Evolutionary conservation across 306 rosid genomes (phyloP), one percentile per base, ranked within the genome.

Genomic region (Begonia masoniana): DNA sequence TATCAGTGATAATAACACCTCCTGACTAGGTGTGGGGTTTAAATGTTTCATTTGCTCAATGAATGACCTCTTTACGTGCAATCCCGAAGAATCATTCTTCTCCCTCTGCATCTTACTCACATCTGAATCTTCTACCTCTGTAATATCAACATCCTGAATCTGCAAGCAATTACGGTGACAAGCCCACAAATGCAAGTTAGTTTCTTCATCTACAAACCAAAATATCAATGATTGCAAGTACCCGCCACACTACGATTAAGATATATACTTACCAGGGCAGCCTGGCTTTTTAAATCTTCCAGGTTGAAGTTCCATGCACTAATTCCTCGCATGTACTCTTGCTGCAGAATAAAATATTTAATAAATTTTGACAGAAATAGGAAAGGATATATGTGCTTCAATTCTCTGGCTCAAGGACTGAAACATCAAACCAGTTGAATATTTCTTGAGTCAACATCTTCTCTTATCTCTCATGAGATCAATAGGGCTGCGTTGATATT

Each of bases 281-380:
- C 99, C 76, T 86, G 92, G 66, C 70, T 86, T 78, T 83, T 91
- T 47, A 91, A 79, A 71, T 91, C 99, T 58, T 91, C 99, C 51
- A 91, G 84, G 71, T 86, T 91, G 70, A 91, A 91, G 74, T 91
- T 86, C 99, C 99, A 91, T 67, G 96, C 99, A 81, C 99, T 91
- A 69, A 91, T 91, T 74, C 99, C 99, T 67, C 94, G 88, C 51
- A 91, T 91, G 74, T 91, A 91, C 73, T 86, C 96, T 83, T 91
- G 94, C 99, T 91, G 92, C 47, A 54, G 43, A 56, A 50, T 53
- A n/a, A 72, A 39, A 39, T 68, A 15, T 43, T 61, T 59, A 58
- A 41, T 13, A 43, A 4, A 43, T 45, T 57, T 50, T 63, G 11
- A 39, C 35, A 50, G 36, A 54, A 10, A 43, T 51, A 43, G 43